These are phyloP conservation scores for Microcyclosporella mali DNA, from an alignment of 2,329 filamentous ascomycete species.

Conservation along the genomic window DNA sequence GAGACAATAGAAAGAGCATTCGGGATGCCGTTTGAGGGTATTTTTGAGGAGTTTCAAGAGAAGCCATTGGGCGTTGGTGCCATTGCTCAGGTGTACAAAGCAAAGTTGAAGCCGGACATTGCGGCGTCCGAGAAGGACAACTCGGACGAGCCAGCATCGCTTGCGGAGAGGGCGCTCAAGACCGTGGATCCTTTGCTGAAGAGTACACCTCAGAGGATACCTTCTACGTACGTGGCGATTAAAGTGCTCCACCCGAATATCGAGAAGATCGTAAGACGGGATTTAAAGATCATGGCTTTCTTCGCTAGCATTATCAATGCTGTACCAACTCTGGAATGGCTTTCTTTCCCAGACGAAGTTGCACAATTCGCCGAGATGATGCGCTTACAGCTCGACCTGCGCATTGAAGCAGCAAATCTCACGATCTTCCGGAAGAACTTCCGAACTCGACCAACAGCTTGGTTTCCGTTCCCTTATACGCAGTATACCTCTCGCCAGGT, in stretches of 20 bases:
- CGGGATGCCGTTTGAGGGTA: constrained; percentile 73
- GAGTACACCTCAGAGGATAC: constrained; percentile 74
- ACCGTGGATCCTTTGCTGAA: constrained; percentile 85
- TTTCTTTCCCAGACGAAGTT: constrained; percentile 92
- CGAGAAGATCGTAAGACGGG: constrained; percentile 81
- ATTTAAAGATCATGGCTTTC: constrained; percentile 88
- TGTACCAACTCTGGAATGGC: constrained; percentile 93
- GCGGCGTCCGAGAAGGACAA: constrained; percentile 57
- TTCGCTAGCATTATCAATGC: constrained; percentile 79
- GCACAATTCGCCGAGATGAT: constrained; percentile 97
- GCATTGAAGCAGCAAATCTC: constrained; percentile 89
- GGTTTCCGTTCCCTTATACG: constrained; percentile 90
- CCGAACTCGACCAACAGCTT: constrained; percentile 81
- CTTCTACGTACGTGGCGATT: constrained; percentile 87
- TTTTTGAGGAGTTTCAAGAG: constrained; percentile 94
- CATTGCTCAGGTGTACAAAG: constrained; percentile 96
- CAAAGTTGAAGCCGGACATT: constrained; percentile 76
- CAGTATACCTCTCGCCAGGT: constrained; percentile 91
- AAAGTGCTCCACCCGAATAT: constrained; percentile 93
- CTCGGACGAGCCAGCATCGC: constrained; percentile 47
- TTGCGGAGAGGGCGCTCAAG: constrained; percentile 65
- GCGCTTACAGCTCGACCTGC: constrained; percentile 89
- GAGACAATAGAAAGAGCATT: constrained; percentile 76
- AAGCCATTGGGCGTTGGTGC: constrained; percentile 86
- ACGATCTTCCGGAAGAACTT: constrained; percentile 86